Percentiles rank a stretch among this genome's conserved stretches.
Evolutionary conservation across 768 basidiomycete genomes (phyloP).

Genomic region (Boletus subparvulus): DNA sequence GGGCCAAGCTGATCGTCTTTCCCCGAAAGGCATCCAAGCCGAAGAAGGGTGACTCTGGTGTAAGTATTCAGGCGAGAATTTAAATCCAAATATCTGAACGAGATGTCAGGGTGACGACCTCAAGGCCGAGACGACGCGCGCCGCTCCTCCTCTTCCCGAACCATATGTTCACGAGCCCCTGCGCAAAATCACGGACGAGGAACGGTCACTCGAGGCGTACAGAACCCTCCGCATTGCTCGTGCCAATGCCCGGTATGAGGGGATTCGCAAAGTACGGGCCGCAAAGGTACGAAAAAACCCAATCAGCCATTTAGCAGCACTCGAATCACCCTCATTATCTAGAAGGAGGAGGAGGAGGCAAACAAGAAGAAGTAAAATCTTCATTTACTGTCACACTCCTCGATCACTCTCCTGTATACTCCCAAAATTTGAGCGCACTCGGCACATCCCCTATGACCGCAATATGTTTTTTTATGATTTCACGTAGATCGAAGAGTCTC

Average conservation of each 20-base stretch:
- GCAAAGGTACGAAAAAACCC: conserved; percentile 62
- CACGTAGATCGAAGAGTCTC: conserved; percentile 33
- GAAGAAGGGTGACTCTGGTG: conserved; percentile 93
- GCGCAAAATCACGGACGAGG: conserved; percentile 89
- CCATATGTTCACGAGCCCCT: conserved; percentile 74
- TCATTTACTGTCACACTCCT: conserved; percentile 20
- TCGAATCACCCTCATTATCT: conserved; percentile 21
- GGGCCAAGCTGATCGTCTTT: conserved; percentile 91
- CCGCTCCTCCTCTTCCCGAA: conserved; percentile 63
- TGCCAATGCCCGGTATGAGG: conserved; percentile 80
- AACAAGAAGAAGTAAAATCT: conserved; percentile 80
- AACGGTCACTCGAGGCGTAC: conserved; percentile 88
- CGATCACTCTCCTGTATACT: conserved; percentile 28
- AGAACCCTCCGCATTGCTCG: conserved; percentile 83
- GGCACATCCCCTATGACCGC: conserved; percentile 27
- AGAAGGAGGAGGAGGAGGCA: conserved; percentile 92
- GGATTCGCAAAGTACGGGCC: conserved; percentile 81
- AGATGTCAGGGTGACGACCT: conserved; percentile 73
- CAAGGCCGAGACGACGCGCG: conserved; percentile 71
- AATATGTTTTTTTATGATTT: neutral
- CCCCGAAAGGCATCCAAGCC: conserved; percentile 93
- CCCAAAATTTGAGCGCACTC: conserved; percentile 37
- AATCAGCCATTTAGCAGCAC: neutral
- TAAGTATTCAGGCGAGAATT: conserved; percentile 39
- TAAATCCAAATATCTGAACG: conserved; percentile 3